These are phyloP conservation scores for Penicillium ochrochloron DNA, from an alignment of 495 filamentous ascomycete species.

Conservation along the genomic window DNA sequence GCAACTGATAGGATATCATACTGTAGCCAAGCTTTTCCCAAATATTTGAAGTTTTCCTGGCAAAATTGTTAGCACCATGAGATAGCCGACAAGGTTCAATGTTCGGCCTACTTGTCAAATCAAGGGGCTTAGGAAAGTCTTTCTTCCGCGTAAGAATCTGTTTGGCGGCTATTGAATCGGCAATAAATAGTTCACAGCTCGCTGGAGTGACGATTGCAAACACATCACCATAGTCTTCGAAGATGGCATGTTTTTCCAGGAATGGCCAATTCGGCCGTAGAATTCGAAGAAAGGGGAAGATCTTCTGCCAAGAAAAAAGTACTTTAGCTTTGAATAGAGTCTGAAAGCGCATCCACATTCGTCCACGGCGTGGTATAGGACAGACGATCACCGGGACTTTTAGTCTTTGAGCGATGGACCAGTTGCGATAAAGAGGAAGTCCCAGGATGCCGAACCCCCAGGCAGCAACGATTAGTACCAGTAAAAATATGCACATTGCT, in stretches of 20 bases:
- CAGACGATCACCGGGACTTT: background rate
- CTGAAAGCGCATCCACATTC: background rate
- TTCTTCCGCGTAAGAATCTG: background rate
- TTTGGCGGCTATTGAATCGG: background rate
- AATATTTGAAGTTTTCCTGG: background rate
- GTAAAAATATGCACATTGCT: background rate
- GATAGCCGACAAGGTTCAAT: background rate
- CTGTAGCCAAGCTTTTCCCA: background rate
- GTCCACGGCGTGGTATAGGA: background rate
- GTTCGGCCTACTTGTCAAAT: background rate
- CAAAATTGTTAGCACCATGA: background rate
- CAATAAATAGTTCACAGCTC: background rate
- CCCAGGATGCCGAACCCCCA: background rate
- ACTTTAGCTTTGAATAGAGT: background rate
- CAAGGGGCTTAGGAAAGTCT: background rate
- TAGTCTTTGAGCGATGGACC: background rate
- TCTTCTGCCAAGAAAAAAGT: background rate
- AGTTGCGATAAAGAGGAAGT: background rate
- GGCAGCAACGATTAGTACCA: background rate
- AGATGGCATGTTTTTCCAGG: background rate
- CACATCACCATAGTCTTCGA: background rate
- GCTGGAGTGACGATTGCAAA: constrained; percentile 3
- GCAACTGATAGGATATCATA: background rate
- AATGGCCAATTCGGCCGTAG: background rate
- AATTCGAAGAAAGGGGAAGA: background rate